phyloP scores from a whole-genome alignment of 441 rosid species.

The Biscutella laevigata region DNA sequence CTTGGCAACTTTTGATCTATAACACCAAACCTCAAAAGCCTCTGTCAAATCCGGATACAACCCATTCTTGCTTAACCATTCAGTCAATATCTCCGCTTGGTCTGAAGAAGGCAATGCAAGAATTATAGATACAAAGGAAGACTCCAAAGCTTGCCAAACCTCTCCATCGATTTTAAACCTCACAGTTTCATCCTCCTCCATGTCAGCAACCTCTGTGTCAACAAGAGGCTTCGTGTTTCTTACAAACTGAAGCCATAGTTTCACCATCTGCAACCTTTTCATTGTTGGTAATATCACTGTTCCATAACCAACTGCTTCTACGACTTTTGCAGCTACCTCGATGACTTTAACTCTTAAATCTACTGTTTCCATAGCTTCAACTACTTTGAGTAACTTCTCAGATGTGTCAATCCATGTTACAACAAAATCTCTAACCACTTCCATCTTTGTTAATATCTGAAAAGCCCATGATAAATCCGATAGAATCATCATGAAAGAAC shows the following conservation, averaged over 20 bases:
- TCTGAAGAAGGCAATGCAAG: conserved; percentile 71
- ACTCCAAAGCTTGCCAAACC: conserved; percentile 75
- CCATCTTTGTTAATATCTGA: conserved; percentile 69
- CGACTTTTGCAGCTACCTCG: conserved; percentile 64
- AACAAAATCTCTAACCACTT: conserved; percentile 63
- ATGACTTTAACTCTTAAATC: conserved; percentile 48
- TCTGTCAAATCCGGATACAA: conserved; percentile 85
- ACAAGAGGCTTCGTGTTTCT: conserved; percentile 55
- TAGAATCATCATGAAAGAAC: conserved; percentile 36
- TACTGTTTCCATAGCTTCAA: conserved; percentile 33
- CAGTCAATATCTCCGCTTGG: conserved; percentile 72
- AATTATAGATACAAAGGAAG: conserved; percentile 60
- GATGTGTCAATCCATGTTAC: conserved; percentile 70
- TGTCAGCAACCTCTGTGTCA: conserved; percentile 37
- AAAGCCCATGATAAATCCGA: conserved; percentile 70
- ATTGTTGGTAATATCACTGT: conserved; percentile 62
- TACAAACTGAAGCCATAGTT: conserved; percentile 85
- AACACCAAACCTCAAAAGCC: conserved; percentile 90
- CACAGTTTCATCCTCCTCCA: conserved; percentile 13
- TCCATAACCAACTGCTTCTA: conserved; percentile 72
- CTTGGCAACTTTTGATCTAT: conserved; percentile 72
- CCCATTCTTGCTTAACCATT: conserved; percentile 55
- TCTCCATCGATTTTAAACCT: conserved; percentile 53
- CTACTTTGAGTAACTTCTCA: conserved; percentile 45
- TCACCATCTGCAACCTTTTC: conserved; percentile 57